Evolutionary conservation across 768 basidiomycete species (phyloP).

Genomic region (Collybia sp.): DNA sequence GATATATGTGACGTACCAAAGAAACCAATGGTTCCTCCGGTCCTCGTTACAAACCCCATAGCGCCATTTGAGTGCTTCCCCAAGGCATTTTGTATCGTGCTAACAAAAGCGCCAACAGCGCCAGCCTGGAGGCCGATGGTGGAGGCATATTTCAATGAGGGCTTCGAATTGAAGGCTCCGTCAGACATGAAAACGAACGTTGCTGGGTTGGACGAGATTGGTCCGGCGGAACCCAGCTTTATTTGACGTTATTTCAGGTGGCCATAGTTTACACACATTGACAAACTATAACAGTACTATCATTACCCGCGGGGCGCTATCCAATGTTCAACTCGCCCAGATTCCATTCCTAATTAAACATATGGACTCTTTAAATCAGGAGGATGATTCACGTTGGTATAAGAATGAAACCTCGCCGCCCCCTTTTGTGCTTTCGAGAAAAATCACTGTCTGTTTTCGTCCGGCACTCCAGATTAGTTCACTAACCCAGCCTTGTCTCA

Average conservation of each 20-base stretch:
- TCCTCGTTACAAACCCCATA: slow-evolving; percentile 81
- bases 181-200: slow-evolving; percentile 27
- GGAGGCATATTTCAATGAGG: slow-evolving; percentile 51
- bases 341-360: neutral
- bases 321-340: neutral
- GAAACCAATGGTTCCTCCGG: slow-evolving; percentile 85
- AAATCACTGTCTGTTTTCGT: slow-evolving; percentile 34
- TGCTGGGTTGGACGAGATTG: slow-evolving; percentile 20
- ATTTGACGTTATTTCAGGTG: no score
- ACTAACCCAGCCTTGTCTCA: neutral
- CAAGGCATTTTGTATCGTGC: slow-evolving; percentile 73
- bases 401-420: slow-evolving; percentile 21
- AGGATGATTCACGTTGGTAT: slow-evolving; percentile 26
- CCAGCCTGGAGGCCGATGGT: slow-evolving; percentile 60
- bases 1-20: slow-evolving; percentile 60
- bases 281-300: no score
- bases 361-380: neutral
- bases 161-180: slow-evolving; percentile 40
- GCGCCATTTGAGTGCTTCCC: slow-evolving; percentile 75
- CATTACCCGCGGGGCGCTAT: no score
- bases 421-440: slow-evolving; percentile 38
- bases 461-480: neutral
- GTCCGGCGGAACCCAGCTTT: no score
- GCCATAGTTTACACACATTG: no score
- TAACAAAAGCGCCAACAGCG: slow-evolving; percentile 63